Conservation (phyloP, 441 rosid species). For the Populus hybrid region DNA sequence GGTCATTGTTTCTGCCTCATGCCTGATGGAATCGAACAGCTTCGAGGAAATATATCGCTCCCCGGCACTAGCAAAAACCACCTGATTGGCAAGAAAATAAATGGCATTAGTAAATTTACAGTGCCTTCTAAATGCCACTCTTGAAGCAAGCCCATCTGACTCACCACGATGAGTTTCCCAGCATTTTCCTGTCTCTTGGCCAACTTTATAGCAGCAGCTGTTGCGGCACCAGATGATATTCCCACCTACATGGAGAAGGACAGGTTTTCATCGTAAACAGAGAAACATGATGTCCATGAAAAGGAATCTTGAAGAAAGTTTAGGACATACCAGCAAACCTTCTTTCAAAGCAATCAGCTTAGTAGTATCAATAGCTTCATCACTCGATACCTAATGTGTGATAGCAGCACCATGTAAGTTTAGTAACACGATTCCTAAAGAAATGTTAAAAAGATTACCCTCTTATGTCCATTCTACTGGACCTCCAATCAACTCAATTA, state of each 20-base stretch:
- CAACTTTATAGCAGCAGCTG: constrained; percentile 47
- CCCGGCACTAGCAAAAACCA: constrained; percentile 52
- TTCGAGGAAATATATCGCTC: constrained; percentile 54
- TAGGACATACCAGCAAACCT: constrained; percentile 58
- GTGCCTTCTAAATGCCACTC: too few species aligned
- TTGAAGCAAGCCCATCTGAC: neutral
- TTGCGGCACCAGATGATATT: constrained; percentile 64
- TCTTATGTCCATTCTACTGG: neutral
- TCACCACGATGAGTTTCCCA: constrained; percentile 51
- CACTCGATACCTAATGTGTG: constrained; percentile 49
- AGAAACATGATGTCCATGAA: neutral
- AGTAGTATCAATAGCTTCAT: constrained; percentile 76
- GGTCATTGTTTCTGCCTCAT: constrained; percentile 35
- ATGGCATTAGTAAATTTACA: neutral
- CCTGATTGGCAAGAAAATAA: constrained; percentile 26
- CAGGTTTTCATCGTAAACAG: neutral
- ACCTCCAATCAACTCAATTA: too few species aligned
- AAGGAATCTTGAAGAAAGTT: neutral
- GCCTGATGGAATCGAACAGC: constrained; percentile 43
- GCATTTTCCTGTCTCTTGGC: constrained; percentile 50
- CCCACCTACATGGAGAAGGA: constrained; percentile 41
- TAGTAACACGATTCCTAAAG: neutral
- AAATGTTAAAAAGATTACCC: too few species aligned
- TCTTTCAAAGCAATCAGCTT: constrained; percentile 64
- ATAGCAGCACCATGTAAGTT: neutral